Conservation (phyloP, 202 grass and related monocot genomes). For the Zizania palustris region DNA sequence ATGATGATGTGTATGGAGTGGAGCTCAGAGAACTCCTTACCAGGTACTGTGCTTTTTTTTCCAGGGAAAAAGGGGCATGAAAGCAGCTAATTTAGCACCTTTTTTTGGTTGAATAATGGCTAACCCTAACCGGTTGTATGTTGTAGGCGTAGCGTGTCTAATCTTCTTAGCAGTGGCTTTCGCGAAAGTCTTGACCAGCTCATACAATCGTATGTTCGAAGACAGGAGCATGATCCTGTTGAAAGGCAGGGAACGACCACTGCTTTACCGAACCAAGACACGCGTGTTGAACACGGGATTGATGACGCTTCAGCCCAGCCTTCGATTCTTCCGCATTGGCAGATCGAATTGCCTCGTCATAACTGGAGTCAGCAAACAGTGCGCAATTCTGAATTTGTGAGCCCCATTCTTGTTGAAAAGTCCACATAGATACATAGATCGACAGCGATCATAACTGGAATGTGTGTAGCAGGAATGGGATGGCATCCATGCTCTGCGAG, state of each 20-base stretch:
- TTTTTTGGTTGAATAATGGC: conserved; percentile 1
- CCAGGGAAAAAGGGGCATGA: neutral
- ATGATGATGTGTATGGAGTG: conserved; percentile 69
- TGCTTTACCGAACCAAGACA: conserved; percentile 36
- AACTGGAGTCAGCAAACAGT: conserved; percentile 57
- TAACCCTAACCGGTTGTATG: conserved; percentile 10
- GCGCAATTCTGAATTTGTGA: conserved; percentile 60
- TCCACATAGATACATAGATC: too few relatives aligned
- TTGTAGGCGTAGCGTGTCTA: conserved; percentile 87
- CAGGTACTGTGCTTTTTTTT: conserved; percentile 56
- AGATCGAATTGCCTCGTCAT: conserved; percentile 41
- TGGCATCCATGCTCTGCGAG: conserved; percentile 69
- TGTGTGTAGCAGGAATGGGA: conserved; percentile 66
- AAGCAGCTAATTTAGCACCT: neutral
- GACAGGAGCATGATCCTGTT: conserved; percentile 57
- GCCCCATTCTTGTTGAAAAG: conserved; percentile 16
- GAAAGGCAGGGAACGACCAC: conserved; percentile 36
- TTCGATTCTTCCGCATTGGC: conserved; percentile 47
- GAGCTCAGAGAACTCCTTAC: conserved; percentile 88
- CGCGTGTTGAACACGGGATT: conserved; percentile 17
- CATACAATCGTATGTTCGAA: conserved; percentile 74
- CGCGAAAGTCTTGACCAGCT: conserved; percentile 80
- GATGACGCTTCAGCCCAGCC: conserved; percentile 37
- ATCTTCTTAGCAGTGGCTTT: conserved; percentile 85
- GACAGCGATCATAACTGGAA: neutral